Evolutionary conservation across 2,329 filamentous ascomycete genomes (phyloP).

Genomic region (Diaporthe australafricana): DNA sequence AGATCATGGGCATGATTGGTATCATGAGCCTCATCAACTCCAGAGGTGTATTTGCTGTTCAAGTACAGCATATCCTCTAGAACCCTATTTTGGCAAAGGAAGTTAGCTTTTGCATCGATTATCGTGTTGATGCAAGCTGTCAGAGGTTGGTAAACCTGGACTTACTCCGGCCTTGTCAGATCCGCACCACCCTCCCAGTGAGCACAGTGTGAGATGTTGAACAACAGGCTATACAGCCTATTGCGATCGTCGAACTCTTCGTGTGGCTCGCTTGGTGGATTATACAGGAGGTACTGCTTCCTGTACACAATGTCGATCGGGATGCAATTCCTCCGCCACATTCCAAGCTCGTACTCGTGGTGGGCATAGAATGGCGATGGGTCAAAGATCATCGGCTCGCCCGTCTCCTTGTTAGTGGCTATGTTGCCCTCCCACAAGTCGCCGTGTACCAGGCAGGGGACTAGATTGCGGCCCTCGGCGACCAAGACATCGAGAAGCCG

Average conservation of each 20-base stretch:
- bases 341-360: conserved; percentile 26
- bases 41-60: conserved; percentile 36
- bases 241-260: background rate
- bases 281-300: background rate
- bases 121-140: background rate
- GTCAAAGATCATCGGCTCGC: conserved; percentile 23
- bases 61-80: conserved; percentile 41
- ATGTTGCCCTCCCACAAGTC: conserved; percentile 25
- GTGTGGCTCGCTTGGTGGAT: background rate
- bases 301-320: background rate
- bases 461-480: background rate
- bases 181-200: conserved; percentile 2
- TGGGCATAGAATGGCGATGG: conserved; percentile 1
- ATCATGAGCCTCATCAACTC: background rate
- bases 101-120: background rate
- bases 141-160: background rate
- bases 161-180: conserved; percentile 3
- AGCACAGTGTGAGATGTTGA: conserved; percentile 1
- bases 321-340: conserved; percentile 4
- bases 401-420: conserved; percentile 11
- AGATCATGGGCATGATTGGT: background rate
- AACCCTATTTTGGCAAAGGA: conserved; percentile 15
- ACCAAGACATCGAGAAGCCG: conserved; percentile 1
- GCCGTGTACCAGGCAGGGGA: conserved; percentile 12
- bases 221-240: conserved; percentile 12